Evolutionary conservation across 257 asterid species (phyloP).

Genomic region (Solanum lignicaule): DNA sequence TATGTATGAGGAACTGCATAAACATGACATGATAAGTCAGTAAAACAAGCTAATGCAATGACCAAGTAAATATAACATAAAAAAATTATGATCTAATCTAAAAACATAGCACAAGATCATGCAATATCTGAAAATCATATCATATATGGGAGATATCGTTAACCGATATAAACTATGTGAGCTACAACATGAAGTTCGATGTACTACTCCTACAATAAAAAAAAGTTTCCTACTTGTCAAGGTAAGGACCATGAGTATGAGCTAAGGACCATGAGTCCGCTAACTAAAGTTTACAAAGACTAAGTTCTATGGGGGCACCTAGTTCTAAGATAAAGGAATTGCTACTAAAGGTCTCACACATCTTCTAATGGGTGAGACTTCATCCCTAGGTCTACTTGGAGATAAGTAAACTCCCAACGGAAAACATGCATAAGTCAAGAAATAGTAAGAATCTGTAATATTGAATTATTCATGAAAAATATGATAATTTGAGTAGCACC

Average conservation of each 20-base stretch:
- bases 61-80: not conserved
- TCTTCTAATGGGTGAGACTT: not conserved
- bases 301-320: not conserved
- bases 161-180: not conserved
- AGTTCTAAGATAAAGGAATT: not conserved
- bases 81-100: not conserved
- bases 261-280: too few species aligned
- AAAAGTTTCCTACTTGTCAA: not conserved
- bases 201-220: not conserved
- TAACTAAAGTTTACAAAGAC: not conserved
- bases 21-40: not conserved
- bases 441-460: not conserved
- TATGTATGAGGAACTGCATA: not conserved
- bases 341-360: not conserved
- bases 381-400: not conserved
- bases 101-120: not conserved
- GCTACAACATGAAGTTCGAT: not conserved
- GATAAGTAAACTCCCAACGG: not conserved
- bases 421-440: not conserved
- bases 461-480: not conserved
- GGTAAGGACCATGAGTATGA: not conserved
- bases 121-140: not conserved
- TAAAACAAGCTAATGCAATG: not conserved
- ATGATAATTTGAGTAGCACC: not conserved
- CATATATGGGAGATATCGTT: not conserved